Conservation (phyloP, 2,329 filamentous ascomycete genomes). For the Endoconidiophora polonica region DNA sequence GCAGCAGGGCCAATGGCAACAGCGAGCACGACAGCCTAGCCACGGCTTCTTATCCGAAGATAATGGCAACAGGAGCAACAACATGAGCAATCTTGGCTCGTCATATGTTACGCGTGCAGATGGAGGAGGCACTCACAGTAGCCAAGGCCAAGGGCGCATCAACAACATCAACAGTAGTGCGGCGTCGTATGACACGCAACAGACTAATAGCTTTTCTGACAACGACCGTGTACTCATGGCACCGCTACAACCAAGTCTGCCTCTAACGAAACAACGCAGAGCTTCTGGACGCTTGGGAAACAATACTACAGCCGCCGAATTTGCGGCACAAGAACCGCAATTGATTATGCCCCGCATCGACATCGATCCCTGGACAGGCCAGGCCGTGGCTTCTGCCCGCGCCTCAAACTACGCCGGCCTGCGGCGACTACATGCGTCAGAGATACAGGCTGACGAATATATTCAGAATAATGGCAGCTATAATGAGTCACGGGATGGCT, state of each 20-base stretch:
- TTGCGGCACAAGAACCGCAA: constrained; percentile 11
- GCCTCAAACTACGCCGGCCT: neutral
- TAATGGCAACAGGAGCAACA: too few species aligned
- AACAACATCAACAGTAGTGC: neutral
- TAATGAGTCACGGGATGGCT: too few species aligned
- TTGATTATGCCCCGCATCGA: neutral
- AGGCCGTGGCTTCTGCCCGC: neutral
- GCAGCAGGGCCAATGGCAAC: too few species aligned
- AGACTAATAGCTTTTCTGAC: neutral
- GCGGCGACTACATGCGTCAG: neutral
- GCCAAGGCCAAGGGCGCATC: neutral
- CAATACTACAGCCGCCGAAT: constrained; percentile 5
- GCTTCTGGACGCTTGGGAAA: neutral
- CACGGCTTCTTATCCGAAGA: too few species aligned
- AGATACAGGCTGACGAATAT: neutral
- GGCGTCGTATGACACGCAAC: neutral
- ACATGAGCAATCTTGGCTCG: too few species aligned
- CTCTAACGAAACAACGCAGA: neutral
- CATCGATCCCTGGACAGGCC: neutral
- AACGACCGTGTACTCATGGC: neutral
- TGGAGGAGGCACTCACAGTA: too few species aligned
- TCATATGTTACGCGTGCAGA: too few species aligned
- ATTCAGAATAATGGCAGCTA: neutral
- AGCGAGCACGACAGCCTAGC: too few species aligned
- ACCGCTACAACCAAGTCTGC: constrained; percentile 1